Base-by-base conservation (phyloP, 805 yeast genomes). In the Ogataea trehaloabstinens region DNA sequence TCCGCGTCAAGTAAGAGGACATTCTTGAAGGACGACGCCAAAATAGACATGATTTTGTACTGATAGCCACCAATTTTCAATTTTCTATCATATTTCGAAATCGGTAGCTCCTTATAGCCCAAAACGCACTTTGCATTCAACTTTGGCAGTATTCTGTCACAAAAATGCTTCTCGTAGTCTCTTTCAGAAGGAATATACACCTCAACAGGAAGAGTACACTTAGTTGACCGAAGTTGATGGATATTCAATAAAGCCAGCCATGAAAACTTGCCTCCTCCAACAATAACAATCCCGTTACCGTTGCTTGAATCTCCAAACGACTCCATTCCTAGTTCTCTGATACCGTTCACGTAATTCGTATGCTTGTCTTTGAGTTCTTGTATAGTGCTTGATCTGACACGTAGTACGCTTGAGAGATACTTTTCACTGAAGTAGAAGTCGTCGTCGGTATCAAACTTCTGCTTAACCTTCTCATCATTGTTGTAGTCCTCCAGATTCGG, bases 191-290 rank as follows among this genome's bases (percentile, higher is more conserved):
- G 71, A 21, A 76, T 64, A 45, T 71, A 74, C 19, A 76, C 63
- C 54, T 76, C 82, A 22, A 74, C 67, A 2, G 80, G 80, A 27
- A 72, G 45, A n/a, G 49, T 58, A 8, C 73, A 61, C 2, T 78
- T 78, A 1, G 64, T 48, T 4, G 61, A 58, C 21, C 79, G 51
- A 17, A 63, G 54, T 51, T 76, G 80, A 44, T 61, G 63, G 29
- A 76, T 71, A 21, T 70, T 76, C 28, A 76, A 50, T 44, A 68
- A 64, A 4, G 78, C 61, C 32, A 76, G 61, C 78, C 80, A 73
- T 33, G 70, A 63, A 49, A 65, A 76, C 45, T 67, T 54, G 1
- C 74, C 76, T 12, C 82, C 76, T 6, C 82, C 82, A 31, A 76
- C 74, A 27, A 74, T 54, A 11, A 76, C 80, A 21, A 70, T 67